phyloP scores from a whole-genome alignment of 106 monocot genomes.

The Triglochin maritima region DNA sequence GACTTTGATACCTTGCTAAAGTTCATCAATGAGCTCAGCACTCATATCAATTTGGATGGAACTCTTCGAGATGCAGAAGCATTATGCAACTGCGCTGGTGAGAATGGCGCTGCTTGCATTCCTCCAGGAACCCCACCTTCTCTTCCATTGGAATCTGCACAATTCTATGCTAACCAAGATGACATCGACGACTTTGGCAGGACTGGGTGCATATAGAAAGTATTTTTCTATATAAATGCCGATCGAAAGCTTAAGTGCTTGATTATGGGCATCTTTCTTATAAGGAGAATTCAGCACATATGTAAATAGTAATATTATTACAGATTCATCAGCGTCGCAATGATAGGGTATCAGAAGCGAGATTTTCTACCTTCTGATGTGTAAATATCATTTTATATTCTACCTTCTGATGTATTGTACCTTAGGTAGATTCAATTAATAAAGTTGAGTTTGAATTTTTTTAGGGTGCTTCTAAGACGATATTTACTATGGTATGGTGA shows the following conservation, averaged over 20 bases:
- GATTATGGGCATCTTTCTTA: background rate
- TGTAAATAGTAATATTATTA: background rate
- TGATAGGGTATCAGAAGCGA: no score
- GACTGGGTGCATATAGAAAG: slow-evolving; percentile 12
- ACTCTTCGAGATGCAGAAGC: slow-evolving; percentile 71
- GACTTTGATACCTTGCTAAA: slow-evolving; percentile 88
- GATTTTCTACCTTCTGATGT: no score
- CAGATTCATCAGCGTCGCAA: no score
- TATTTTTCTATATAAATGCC: background rate
- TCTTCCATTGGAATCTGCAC: slow-evolving; percentile 36
- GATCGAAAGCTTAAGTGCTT: background rate
- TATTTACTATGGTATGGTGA: no score
- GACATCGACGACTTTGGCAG: slow-evolving; percentile 17
- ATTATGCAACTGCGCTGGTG: slow-evolving; percentile 61
- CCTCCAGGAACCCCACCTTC: slow-evolving; percentile 96
- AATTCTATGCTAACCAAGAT: slow-evolving; percentile 44
- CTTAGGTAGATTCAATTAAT: no score
- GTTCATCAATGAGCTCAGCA: slow-evolving; percentile 92
- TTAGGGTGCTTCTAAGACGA: no score
- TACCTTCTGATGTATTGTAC: no score
- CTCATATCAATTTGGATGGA: slow-evolving; percentile 50
- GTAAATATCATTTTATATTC: no score
- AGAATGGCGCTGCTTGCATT: slow-evolving; percentile 73
- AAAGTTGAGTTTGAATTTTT: no score
- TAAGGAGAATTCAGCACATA: background rate